phyloP scores from a whole-genome alignment of 2,329 filamentous ascomycete genomes.

The Coniella lustricola region DNA sequence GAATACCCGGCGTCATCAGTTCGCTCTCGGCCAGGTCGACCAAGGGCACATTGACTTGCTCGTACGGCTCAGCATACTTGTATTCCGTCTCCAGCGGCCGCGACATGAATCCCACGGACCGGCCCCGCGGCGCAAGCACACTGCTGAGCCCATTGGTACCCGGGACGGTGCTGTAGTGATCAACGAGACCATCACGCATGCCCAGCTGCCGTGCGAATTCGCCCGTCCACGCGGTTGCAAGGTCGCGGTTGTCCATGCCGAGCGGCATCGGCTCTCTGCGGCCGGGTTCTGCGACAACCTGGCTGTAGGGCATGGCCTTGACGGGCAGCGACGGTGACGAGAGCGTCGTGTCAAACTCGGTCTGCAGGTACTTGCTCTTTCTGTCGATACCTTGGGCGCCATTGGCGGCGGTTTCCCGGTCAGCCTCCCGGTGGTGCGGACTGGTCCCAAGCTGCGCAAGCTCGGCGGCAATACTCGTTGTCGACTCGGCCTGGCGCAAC shows the following conservation, averaged over 20 bases:
- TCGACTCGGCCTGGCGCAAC: slow-evolving; percentile 6
- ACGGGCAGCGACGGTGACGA: not conserved
- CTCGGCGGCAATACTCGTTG: slow-evolving; percentile 11
- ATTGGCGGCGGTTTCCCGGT: not conserved
- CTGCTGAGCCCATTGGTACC: not conserved
- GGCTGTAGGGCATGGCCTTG: slow-evolving; percentile 7
- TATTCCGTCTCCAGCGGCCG: not conserved
- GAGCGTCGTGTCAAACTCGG: not conserved
- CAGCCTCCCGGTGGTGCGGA: not conserved
- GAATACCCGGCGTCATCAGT: not conserved
- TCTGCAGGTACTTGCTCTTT: slow-evolving; percentile 5
- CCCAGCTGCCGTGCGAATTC: slow-evolving; percentile 12
- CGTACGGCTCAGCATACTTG: not conserved
- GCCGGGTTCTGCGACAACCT: not conserved
- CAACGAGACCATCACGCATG: slow-evolving; percentile 4
- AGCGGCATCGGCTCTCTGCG: not conserved
- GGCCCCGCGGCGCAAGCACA: not conserved
- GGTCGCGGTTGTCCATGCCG: slow-evolving; percentile 14
- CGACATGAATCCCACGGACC: slow-evolving; percentile 3
- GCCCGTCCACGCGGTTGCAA: slow-evolving; percentile 9
- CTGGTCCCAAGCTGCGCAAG: not conserved
- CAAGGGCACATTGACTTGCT: slow-evolving; percentile 6
- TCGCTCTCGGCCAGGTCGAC: not conserved
- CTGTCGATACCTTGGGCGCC: not conserved
- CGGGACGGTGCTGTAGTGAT: slow-evolving; percentile 5